Conservation (phyloP, 2,329 filamentous ascomycete genomes). For the Exophiala xenobiotica region DNA sequence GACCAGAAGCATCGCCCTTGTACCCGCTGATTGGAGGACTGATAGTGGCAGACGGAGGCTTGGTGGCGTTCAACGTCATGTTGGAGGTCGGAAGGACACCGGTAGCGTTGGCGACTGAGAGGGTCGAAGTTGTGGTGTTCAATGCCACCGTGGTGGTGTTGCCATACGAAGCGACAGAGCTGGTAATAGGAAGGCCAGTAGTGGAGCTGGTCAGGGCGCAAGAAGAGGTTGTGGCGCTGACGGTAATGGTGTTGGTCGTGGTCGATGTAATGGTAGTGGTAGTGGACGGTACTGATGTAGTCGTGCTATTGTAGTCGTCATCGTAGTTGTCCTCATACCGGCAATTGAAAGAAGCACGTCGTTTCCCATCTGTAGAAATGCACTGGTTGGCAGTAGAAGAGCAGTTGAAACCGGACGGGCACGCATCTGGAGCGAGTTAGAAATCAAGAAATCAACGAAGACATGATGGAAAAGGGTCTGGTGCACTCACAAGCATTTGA, state of each 20-base stretch:
- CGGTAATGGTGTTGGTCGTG: constrained; percentile 21
- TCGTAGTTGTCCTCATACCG: neutral
- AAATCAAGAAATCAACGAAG: too few species aligned
- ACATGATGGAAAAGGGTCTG: neutral
- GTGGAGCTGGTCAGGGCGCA: constrained; percentile 15
- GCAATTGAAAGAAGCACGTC: constrained; percentile 4
- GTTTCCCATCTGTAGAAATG: constrained; percentile 1
- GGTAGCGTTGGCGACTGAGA: constrained; percentile 20
- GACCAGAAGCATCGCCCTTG: constrained; percentile 16
- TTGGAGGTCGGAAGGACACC: constrained; percentile 6
- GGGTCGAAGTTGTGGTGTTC: constrained; percentile 26
- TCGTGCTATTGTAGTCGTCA: neutral
- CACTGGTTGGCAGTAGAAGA: constrained; percentile 12
- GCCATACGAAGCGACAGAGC: constrained; percentile 14
- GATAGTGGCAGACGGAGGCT: constrained; percentile 10
- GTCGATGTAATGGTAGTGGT: constrained; percentile 24
- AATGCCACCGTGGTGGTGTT: constrained; percentile 22
- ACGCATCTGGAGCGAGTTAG: constrained; percentile 16
- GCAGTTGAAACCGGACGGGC: constrained; percentile 14
- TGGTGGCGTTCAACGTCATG: constrained; percentile 11
- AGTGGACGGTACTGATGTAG: constrained; percentile 3
- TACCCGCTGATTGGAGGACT: constrained; percentile 22
- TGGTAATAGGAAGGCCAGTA: constrained; percentile 21
- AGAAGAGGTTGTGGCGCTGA: constrained; percentile 11
- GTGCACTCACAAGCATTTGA: constrained; percentile 24